A percentile compares a stretch with the other conserved stretches of the same genome.
phyloP scores from a whole-genome alignment of 441 rosid species.

The Bruguiera hainesii region DNA sequence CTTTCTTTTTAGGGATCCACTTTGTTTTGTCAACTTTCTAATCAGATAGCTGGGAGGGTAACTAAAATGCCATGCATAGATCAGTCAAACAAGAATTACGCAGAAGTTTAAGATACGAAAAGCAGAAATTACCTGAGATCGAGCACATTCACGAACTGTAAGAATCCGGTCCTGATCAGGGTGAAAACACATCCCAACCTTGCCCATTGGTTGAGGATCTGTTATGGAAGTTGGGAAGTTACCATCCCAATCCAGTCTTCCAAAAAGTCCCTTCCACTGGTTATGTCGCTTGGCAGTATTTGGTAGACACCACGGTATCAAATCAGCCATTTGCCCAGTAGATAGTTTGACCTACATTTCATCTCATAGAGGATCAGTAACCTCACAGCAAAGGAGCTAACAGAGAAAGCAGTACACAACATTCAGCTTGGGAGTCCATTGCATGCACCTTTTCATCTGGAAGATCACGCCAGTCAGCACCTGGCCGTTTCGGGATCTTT shows the following conservation, averaged over 20 bases:
- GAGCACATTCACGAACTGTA: constrained; percentile 84
- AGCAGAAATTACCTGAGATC: constrained; percentile 62
- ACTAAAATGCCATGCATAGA: not conserved
- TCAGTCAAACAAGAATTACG: not conserved
- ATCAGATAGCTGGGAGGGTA: no score
- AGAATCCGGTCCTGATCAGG: constrained; percentile 90
- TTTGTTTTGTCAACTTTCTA: not conserved
- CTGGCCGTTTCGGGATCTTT: constrained; percentile 73
- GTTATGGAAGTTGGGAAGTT: constrained; percentile 87
- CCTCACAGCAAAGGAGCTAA: not conserved
- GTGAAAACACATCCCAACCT: constrained; percentile 91
- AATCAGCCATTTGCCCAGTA: constrained; percentile 53
- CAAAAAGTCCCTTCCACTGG: constrained; percentile 87
- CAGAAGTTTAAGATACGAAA: not conserved
- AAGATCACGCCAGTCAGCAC: constrained; percentile 90
- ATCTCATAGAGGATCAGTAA: not conserved
- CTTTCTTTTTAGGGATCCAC: not conserved
- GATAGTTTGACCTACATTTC: constrained; percentile 55
- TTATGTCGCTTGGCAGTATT: constrained; percentile 74
- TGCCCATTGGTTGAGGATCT: constrained; percentile 93
- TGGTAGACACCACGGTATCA: constrained; percentile 79
- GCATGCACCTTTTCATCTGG: constrained; percentile 58
- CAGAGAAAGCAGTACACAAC: not conserved
- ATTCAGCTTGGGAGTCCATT: not conserved
- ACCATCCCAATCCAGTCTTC: constrained; percentile 91